Base-by-base conservation (phyloP, 1,284 basidiomycete species). In the Xerocomus minutiporus region DNA sequence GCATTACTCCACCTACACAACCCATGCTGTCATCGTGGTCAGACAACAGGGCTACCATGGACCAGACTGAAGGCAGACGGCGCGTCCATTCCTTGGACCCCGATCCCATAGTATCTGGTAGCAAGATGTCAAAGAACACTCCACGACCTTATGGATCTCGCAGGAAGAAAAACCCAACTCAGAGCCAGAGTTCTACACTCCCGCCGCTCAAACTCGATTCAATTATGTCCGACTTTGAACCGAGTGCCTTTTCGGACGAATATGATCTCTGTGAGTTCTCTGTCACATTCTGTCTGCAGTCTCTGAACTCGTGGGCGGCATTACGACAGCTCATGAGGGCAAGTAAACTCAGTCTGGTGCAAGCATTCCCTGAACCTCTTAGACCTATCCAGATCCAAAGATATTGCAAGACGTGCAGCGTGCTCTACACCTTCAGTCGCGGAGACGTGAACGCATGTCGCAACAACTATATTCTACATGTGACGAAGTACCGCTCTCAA, bases 381-480 rank as follows among this genome's bases (percentile, higher is more conserved):
- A 57, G 20, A 46, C 31, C 20, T 40, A 44, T 54, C 43, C 61
- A 88, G 86, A 89, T 69, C 84, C 86, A 15, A 76, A 76, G 59
- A 82, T 89, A 57, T 65, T 88, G 46, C 86, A 86, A 65, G 87
- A 89, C 57, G 86, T 89, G 4, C 83, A 88, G 58, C 80, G 81
- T 50, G 86, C 85, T 6, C 62, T 89, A 39, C 80, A 80, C 52
- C 68, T 86, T 47, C 88, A 88, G 65, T 83, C 84, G 41, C 76
- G 83, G 48, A 79, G 86, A 29, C 85, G 88, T 59, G 83, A 85
- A 51, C 81, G 86, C 36, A 56, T 60, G 43, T 69, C 65, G 6
- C 59, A 81, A 59, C 68, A 72, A 12, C 57, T 64, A 5, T 68
- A 71, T 55, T 65, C 70, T 12, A 64, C 41, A 34, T 47, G 62